Percentiles rank a stretch among this genome's conserved stretches.
phyloP scores from a whole-genome alignment of 2,329 filamentous ascomycete species.

The Zasmidium citrigriseum region DNA sequence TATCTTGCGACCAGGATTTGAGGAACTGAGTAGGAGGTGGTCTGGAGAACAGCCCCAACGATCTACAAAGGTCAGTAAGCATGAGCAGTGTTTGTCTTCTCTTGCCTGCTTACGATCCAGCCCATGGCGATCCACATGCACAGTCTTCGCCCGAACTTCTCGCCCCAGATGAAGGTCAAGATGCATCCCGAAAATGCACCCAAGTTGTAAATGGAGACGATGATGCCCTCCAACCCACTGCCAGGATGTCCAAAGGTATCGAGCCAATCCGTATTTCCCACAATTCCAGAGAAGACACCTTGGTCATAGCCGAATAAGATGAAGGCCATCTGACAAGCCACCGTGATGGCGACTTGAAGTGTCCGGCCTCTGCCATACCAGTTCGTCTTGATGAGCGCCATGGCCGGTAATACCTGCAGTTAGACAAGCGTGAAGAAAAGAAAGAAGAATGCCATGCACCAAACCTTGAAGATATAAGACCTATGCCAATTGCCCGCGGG shows the following conservation, averaged over 20 bases:
- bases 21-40: constrained; percentile 44
- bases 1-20: constrained; percentile 51
- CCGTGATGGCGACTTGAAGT: constrained; percentile 33
- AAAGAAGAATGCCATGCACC: no score
- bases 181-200: constrained; percentile 62
- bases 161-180: constrained; percentile 51
- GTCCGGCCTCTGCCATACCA: constrained; percentile 32
- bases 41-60: constrained; percentile 49
- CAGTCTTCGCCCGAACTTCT: constrained; percentile 51
- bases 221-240: constrained; percentile 43
- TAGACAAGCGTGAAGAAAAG: neutral
- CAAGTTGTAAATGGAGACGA: constrained; percentile 56
- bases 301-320: constrained; percentile 36
- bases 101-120: constrained; percentile 37
- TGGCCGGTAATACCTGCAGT: constrained; percentile 2
- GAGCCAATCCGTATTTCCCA: constrained; percentile 43
- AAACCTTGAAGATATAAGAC: no score
- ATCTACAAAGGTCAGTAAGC: constrained; percentile 22
- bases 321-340: constrained; percentile 35
- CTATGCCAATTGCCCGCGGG: neutral
- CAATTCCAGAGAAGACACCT: constrained; percentile 40
- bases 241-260: constrained; percentile 43
- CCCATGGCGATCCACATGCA: constrained; percentile 49
- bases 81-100: neutral
- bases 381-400: constrained; percentile 23